phyloP scores from a whole-genome alignment of 345 rosid species.

The Chamaenerion angustifolium region DNA sequence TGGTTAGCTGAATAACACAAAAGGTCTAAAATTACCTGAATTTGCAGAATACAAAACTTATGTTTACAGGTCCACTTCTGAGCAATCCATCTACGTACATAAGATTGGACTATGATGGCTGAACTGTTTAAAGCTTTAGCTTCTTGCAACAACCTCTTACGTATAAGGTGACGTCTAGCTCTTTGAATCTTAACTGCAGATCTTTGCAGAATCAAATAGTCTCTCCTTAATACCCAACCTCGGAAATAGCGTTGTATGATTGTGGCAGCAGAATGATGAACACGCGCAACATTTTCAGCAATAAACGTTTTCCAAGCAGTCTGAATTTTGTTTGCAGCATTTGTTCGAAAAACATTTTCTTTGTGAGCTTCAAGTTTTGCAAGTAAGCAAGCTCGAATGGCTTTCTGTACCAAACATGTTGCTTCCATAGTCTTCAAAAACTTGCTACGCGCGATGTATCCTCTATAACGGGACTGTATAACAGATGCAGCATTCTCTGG shows the following conservation, averaged over 20 bases:
- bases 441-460: conserved; percentile 22
- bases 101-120: conserved; percentile 47
- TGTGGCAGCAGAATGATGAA: conserved; percentile 28
- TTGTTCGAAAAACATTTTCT: conserved; percentile 14
- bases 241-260: conserved; percentile 35
- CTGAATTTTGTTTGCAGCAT: conserved; percentile 48
- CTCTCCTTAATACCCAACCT: conserved; percentile 31
- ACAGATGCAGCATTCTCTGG: conserved; percentile 47
- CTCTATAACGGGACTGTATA: conserved; percentile 54
- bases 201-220: conserved; percentile 22
- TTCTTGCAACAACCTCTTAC: conserved; percentile 16
- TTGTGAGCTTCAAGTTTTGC: conserved; percentile 24
- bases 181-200: conserved; percentile 31
- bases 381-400: conserved; percentile 39
- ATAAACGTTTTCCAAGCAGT: conserved; percentile 32
- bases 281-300: conserved; percentile 10
- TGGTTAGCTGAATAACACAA: neutral
- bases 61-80: conserved; percentile 17
- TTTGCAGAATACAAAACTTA: conserved; percentile 18
- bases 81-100: conserved; percentile 46
- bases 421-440: conserved; percentile 37
- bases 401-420: conserved; percentile 36
- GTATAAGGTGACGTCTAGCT: conserved; percentile 16
- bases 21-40: conserved; percentile 37
- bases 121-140: conserved; percentile 25